Base-by-base conservation (phyloP, 2,329 filamentous ascomycete genomes). In the Monosporascus sp. region DNA sequence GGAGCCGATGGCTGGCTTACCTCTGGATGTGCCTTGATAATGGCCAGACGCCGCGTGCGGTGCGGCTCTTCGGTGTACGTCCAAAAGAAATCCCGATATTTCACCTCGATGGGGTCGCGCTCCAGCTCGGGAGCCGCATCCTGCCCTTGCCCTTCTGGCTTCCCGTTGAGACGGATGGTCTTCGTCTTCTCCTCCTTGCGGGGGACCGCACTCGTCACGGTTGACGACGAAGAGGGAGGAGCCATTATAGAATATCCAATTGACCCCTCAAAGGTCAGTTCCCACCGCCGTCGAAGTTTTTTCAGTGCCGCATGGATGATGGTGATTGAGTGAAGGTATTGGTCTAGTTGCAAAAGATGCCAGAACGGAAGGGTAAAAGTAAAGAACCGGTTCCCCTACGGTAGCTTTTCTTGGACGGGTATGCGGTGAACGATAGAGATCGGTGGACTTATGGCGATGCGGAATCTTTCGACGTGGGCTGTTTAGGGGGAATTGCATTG, bases 21-120 rank as follows among this genome's bases (percentile, higher is more conserved):
- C 81, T 99, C 93, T 47, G 94, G 94, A 70, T 99, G 93, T 52
- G 93, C 92, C 77, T 97, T 97, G 74, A 99, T 97, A 65, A 99
- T 99, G 57, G 91, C 91, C 63, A 93, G 84, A 53, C 94, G 84
- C 63, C 94, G 81, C 35, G 93, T 94, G 62, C 91, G 85, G 73
- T 99, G 94, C 57, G 94, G 94, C 74, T 99, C 94, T 72, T 99
- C 94, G 9, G 94, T 97, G 70, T 99, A 97, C 41, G 94, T 96
- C 94, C 95, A 97, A 76, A 96, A 96, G 79, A 97, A 97, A 70
- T 86, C 80, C 58, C 85, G 65, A 58, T 77, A 69, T 50, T 70
- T 70, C n/a, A 65, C 58, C 61, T 75, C 72, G 51, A 72, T 58
- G 35, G 68, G 65, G 51, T 80, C 71, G 51, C 71, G 66, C 53